Evolutionary conservation across 1,139 yeast species (phyloP).

Genomic region (Candida albicans): DNA sequence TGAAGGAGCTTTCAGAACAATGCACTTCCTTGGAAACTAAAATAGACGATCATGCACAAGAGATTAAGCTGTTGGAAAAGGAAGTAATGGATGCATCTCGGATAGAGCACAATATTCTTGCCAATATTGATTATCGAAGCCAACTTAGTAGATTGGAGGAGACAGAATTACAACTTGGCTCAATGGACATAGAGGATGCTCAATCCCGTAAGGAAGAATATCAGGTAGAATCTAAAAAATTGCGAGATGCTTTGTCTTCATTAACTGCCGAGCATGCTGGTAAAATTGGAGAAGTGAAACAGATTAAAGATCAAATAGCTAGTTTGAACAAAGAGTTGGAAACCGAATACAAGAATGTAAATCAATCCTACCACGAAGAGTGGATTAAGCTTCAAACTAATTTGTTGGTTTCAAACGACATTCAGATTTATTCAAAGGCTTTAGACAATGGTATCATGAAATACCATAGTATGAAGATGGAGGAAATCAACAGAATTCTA

Average conservation of each 20-base stretch:
- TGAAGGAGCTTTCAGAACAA: conserved; percentile 11
- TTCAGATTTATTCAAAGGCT: conserved; percentile 79
- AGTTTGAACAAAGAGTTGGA: conserved; percentile 57
- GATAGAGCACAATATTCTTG: conserved; percentile 37
- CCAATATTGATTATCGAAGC: conserved; percentile 41
- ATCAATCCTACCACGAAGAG: conserved; percentile 62
- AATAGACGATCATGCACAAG: conserved; percentile 26
- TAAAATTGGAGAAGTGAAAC: conserved; percentile 81
- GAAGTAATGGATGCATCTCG: conserved; percentile 37
- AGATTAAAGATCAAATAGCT: conserved; percentile 70
- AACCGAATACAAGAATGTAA: conserved; percentile 71
- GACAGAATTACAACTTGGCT: conserved; percentile 28
- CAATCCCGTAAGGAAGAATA: conserved; percentile 62
- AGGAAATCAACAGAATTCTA: conserved; percentile 81
- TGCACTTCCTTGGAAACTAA: conserved; percentile 9
- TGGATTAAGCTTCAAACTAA: conserved; percentile 79
- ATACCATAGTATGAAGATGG: conserved; percentile 89
- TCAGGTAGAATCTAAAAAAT: conserved; percentile 53
- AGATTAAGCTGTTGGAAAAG: conserved; percentile 26
- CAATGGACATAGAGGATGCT: conserved; percentile 57
- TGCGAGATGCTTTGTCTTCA: conserved; percentile 56
- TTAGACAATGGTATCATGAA: conserved; percentile 93
- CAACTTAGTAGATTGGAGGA: conserved; percentile 28
- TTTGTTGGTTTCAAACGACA: conserved; percentile 77
- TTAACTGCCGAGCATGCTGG: conserved; percentile 73